phyloP scores from a whole-genome alignment of 345 rosid species.

The Bretschneidera sinensis region DNA sequence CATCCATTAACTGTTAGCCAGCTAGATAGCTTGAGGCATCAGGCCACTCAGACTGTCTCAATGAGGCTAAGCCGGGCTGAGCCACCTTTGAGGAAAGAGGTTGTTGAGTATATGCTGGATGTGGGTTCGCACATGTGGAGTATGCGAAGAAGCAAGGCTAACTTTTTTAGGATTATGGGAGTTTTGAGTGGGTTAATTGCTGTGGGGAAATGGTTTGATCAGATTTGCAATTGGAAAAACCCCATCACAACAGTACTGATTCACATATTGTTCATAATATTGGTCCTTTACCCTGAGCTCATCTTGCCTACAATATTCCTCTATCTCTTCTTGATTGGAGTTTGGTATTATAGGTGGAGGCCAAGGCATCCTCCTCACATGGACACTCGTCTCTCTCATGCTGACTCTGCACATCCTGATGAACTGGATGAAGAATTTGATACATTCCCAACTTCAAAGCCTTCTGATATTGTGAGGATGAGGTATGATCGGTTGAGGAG shows the following conservation, averaged over 20 bases:
- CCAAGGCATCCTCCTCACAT: conserved; percentile 35
- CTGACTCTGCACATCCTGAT: too few species aligned
- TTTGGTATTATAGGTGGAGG: conserved; percentile 36
- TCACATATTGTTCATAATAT: conserved; percentile 36
- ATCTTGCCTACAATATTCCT: conserved; percentile 32
- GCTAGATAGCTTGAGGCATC: too few species aligned
- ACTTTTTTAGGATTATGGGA: too few species aligned
- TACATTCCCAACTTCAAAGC: conserved; percentile 20
- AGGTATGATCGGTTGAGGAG: conserved; percentile 34
- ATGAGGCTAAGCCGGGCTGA: conserved; percentile 27
- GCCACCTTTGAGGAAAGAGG: conserved; percentile 36
- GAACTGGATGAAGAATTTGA: too few species aligned
- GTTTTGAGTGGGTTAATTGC: conserved; percentile 9
- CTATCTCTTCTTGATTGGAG: conserved; percentile 36
- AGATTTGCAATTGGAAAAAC: conserved; percentile 27
- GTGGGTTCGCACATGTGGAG: conserved; percentile 27
- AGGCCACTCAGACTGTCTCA: conserved; percentile 32
- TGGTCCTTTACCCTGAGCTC: conserved; percentile 41
- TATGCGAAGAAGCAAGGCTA: conserved; percentile 28
- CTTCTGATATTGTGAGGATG: conserved; percentile 21
- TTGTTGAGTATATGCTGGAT: conserved; percentile 34
- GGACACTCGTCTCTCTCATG: too few species aligned
- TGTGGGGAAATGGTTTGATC: conserved; percentile 28
- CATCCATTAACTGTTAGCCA: conserved; percentile 32
- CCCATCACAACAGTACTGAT: conserved; percentile 35